Evolutionary conservation across 768 basidiomycete species (phyloP).

Genomic region (Mycena polygramma): DNA sequence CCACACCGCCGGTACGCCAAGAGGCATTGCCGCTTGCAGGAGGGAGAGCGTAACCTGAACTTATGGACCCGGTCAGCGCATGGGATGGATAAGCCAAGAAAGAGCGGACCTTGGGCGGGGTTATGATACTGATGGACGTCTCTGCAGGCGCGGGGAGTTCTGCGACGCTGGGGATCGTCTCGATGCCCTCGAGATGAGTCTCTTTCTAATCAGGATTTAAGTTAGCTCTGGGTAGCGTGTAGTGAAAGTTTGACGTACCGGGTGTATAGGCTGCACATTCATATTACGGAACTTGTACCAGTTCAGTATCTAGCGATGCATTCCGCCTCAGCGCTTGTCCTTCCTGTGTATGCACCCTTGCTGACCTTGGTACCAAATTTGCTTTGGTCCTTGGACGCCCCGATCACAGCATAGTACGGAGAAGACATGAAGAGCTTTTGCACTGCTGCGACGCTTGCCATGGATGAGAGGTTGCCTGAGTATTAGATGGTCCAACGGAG

Average conservation of each 20-base stretch:
- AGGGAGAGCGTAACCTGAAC: slow-evolving; percentile 76
- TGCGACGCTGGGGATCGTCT: slow-evolving; percentile 66
- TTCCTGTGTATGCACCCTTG: too few relatives aligned
- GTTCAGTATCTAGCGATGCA: slow-evolving; percentile 68
- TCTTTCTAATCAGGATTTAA: slow-evolving; percentile 64
- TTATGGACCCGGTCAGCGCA: neutral
- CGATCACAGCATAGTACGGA: slow-evolving; percentile 81
- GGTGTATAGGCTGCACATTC: slow-evolving; percentile 81
- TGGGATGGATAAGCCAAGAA: slow-evolving; percentile 8
- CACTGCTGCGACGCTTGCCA: slow-evolving; percentile 39
- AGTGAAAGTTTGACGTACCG: slow-evolving; percentile 56
- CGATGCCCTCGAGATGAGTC: slow-evolving; percentile 73
- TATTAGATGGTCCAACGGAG: neutral
- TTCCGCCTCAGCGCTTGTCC: neutral
- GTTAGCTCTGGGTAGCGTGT: neutral
- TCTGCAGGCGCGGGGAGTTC: slow-evolving; percentile 70
- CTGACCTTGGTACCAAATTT: slow-evolving; percentile 84
- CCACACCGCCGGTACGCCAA: slow-evolving; percentile 85
- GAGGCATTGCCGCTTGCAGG: slow-evolving; percentile 75
- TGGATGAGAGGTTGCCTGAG: neutral
- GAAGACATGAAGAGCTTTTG: slow-evolving; percentile 75
- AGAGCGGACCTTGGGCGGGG: slow-evolving; percentile 72
- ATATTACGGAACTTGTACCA: slow-evolving; percentile 78
- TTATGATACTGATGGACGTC: slow-evolving; percentile 85
- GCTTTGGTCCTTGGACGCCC: slow-evolving; percentile 82